phyloP scores from a whole-genome alignment of 2,329 filamentous ascomycete species.

The Fusarium algeriense region DNA sequence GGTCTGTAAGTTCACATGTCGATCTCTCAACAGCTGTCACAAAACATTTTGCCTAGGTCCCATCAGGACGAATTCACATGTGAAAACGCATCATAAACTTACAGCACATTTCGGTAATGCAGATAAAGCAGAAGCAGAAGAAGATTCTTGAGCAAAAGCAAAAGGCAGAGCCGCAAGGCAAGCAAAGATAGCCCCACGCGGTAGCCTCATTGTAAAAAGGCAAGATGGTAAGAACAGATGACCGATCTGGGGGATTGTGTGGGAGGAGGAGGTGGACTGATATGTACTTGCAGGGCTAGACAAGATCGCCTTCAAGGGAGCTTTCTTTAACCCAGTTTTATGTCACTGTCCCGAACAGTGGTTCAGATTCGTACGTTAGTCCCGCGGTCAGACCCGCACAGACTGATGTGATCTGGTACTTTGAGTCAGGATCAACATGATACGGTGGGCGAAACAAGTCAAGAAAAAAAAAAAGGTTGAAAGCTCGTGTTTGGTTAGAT shows the following conservation, averaged over 20 bases:
- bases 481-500: not conserved
- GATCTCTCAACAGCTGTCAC: conserved; percentile 41
- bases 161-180: conserved; percentile 18
- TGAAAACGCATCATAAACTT: conserved; percentile 12
- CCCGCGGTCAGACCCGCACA: conserved; percentile 8
- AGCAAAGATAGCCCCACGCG: conserved; percentile 17
- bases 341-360: conserved; percentile 1
- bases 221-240: not conserved
- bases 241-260: not conserved
- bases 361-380: not conserved
- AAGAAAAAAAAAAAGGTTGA: not conserved
- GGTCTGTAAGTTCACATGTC: conserved; percentile 44
- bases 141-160: conserved; percentile 5
- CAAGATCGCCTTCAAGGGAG: not conserved
- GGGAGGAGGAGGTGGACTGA: conserved; percentile 4
- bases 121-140: conserved; percentile 17
- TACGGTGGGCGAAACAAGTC: not conserved
- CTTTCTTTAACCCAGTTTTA: not conserved
- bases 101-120: conserved; percentile 52
- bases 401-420: not conserved
- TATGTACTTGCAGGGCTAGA: not conserved
- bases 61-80: not conserved
- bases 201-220: conserved; percentile 12
- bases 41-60: conserved; percentile 47
- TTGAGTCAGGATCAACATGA: not conserved